A percentile compares a stretch with the other conserved stretches of the same genome.
phyloP scores from a whole-genome alignment of 306 rosid species.

The Malus domestica region DNA sequence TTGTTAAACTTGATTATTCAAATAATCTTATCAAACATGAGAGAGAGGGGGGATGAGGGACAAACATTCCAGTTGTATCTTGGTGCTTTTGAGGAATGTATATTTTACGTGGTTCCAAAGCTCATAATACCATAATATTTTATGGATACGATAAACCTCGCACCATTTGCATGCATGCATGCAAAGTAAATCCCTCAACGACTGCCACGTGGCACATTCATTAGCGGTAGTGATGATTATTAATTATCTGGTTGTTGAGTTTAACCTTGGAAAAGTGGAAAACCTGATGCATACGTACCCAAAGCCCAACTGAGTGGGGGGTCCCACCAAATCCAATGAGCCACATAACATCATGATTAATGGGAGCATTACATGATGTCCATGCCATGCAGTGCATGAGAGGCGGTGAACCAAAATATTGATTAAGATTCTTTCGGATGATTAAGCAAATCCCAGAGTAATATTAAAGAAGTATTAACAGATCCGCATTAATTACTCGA shows the following conservation, averaged over 20 bases:
- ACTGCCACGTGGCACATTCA: constrained; percentile 64
- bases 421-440: constrained; percentile 20
- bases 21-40: no score
- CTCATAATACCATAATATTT: constrained; percentile 20
- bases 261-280: constrained; percentile 54
- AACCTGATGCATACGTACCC: background rate
- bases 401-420: constrained; percentile 24
- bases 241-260: background rate
- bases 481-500: constrained; percentile 33
- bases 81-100: constrained; percentile 90
- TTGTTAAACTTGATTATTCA: no score
- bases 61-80: constrained; percentile 95
- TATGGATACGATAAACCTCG: background rate
- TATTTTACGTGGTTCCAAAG: constrained; percentile 37
- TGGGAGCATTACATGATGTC: background rate
- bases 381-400: constrained; percentile 18
- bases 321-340: constrained; percentile 88
- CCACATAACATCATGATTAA: constrained; percentile 55
- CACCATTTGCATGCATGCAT: constrained; percentile 58
- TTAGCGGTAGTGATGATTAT: constrained; percentile 12
- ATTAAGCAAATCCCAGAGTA: constrained; percentile 62
- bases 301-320: constrained; percentile 3
- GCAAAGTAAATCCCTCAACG: constrained; percentile 37
- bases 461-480: constrained; percentile 22
- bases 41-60: constrained; percentile 32